Conservation (phyloP, 2,329 filamentous ascomycete genomes). For the Rachicladosporium sp. region DNA sequence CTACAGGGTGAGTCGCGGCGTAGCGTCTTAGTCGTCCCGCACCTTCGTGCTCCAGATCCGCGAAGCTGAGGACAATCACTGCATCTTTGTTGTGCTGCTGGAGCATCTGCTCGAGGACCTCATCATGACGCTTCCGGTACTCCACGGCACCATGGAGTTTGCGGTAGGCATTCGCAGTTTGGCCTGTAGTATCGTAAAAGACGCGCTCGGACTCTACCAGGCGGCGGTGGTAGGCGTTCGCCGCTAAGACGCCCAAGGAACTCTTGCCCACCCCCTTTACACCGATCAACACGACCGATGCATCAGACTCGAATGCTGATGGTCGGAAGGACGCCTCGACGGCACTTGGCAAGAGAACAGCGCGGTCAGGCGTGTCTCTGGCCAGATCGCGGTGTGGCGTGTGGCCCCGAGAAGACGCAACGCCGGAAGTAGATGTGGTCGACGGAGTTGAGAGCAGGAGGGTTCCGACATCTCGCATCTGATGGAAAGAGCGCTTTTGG, state of each 20-base stretch:
- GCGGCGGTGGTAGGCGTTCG: constrained; percentile 54
- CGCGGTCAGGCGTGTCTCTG: too few relatives aligned
- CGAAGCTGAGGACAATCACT: constrained; percentile 59
- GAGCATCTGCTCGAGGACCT: constrained; percentile 49
- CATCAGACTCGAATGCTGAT: constrained; percentile 42
- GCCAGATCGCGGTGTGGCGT: too few relatives aligned
- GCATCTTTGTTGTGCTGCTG: constrained; percentile 46
- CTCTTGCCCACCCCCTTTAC: constrained; percentile 65
- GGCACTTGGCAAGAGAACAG: too few relatives aligned
- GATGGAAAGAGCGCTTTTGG: constrained; percentile 17
- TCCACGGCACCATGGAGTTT: constrained; percentile 49
- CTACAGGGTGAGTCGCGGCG: constrained; percentile 52
- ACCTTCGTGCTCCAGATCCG: constrained; percentile 53
- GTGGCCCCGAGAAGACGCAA: too few relatives aligned
- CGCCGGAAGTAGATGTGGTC: too few relatives aligned
- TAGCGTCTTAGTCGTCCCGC: constrained; percentile 51
- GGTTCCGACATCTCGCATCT: constrained; percentile 13
- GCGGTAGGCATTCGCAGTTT: constrained; percentile 51
- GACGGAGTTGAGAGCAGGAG: too few relatives aligned
- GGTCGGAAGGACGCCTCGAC: constrained; percentile 3
- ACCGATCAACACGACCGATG: constrained; percentile 61
- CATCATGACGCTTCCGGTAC: constrained; percentile 51
- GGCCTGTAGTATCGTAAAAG: constrained; percentile 53
- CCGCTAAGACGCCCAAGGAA: constrained; percentile 62
- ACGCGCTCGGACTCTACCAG: constrained; percentile 57